These are phyloP conservation scores for Austroboletus novae-zelandiae DNA, from an alignment of 1,284 basidiomycete genomes.

Conservation along the genomic window DNA sequence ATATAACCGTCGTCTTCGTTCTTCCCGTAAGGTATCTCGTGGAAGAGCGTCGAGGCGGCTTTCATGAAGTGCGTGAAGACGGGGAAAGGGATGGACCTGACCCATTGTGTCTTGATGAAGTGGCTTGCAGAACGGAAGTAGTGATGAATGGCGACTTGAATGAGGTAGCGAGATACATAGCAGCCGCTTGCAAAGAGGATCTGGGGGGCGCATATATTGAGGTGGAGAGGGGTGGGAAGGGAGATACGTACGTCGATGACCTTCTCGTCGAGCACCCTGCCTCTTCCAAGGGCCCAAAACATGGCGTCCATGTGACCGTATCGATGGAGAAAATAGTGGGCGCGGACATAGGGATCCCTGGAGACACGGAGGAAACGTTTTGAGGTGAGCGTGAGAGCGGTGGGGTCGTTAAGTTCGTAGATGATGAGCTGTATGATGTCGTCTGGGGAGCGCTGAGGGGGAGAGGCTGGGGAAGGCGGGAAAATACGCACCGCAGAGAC, in stretches of 20 bases:
- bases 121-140: slow-evolving; percentile 68
- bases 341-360: slow-evolving; percentile 68
- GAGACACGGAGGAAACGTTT: slow-evolving; percentile 62
- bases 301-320: slow-evolving; percentile 67
- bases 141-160: slow-evolving; percentile 73
- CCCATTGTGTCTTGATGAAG: slow-evolving; percentile 72
- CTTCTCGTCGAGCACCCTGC: slow-evolving; percentile 58
- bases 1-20: slow-evolving; percentile 69
- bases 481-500: slow-evolving; percentile 54
- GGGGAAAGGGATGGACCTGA: slow-evolving; percentile 55
- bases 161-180: slow-evolving; percentile 71
- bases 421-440: slow-evolving; percentile 72
- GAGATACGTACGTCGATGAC: slow-evolving; percentile 63
- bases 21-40: slow-evolving; percentile 64
- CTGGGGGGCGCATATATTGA: slow-evolving; percentile 38
- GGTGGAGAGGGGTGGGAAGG: background rate
- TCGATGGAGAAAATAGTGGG: slow-evolving; percentile 70
- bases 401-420: slow-evolving; percentile 65
- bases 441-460: slow-evolving; percentile 39
- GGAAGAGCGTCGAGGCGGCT: slow-evolving; percentile 54
- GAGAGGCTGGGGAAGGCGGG: background rate
- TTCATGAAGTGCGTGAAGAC: slow-evolving; percentile 63
- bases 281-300: slow-evolving; percentile 67
- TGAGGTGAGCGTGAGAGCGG: slow-evolving; percentile 52
- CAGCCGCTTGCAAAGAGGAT: slow-evolving; percentile 70